Conservation (phyloP, 2,329 filamentous ascomycete genomes). For the Beauveria scarabaeidicola region DNA sequence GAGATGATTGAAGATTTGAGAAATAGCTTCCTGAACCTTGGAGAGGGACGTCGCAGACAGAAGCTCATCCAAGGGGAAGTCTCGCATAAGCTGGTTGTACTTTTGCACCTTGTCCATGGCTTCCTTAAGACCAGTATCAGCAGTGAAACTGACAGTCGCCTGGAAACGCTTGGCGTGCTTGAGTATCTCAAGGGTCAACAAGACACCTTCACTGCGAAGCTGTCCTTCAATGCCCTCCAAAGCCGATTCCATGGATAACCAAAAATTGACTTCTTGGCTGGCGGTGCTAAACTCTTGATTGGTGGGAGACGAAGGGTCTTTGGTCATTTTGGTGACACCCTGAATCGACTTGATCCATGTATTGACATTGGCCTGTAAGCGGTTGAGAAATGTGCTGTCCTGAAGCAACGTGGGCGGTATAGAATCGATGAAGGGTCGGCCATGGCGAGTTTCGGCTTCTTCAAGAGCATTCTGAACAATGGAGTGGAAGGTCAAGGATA, state of each 20-base stretch:
- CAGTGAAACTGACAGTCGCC: conserved; percentile 91
- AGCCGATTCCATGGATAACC: conserved; percentile 93
- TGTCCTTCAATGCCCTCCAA: conserved; percentile 87
- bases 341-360: conserved; percentile 99
- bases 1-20: conserved; percentile 84
- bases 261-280: conserved; percentile 97
- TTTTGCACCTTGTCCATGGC: conserved; percentile 94
- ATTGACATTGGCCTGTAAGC: conserved; percentile 86
- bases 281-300: conserved; percentile 56
- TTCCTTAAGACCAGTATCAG: conserved; percentile 93
- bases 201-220: conserved; percentile 78
- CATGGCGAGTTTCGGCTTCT: conserved; percentile 58
- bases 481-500: conserved; percentile 79
- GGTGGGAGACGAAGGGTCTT: conserved; percentile 63
- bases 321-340: conserved; percentile 86
- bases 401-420: conserved; percentile 69
- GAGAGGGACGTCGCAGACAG: conserved; percentile 81
- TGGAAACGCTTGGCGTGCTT: conserved; percentile 97
- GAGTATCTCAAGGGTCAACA: conserved; percentile 85
- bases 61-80: conserved; percentile 92
- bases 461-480: conserved; percentile 80
- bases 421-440: conserved; percentile 66
- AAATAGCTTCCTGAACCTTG: conserved; percentile 82
- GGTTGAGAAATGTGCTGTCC: conserved; percentile 89
- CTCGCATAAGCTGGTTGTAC: conserved; percentile 97